Conservation (phyloP, 352 stramenopile genomes). For the Phytophthora tentaculata region DNA sequence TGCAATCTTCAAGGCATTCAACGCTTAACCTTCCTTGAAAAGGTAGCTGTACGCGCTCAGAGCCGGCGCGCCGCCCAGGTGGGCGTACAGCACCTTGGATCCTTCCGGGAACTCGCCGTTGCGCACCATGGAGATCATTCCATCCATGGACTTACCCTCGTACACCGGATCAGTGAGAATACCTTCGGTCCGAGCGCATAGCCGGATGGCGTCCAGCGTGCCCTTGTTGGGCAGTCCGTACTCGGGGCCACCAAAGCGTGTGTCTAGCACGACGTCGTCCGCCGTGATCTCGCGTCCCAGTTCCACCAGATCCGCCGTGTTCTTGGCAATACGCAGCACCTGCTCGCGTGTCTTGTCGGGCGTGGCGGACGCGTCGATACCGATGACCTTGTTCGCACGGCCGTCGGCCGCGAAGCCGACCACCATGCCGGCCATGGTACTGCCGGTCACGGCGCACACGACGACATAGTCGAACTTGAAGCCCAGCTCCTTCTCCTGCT, state of each 20-base stretch:
- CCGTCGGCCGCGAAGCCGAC: constrained; percentile 42
- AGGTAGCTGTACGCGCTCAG: constrained; percentile 49
- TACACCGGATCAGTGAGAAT: constrained; percentile 49
- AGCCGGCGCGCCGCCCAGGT: constrained; percentile 36
- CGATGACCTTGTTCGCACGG: constrained; percentile 46
- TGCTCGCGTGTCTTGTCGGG: constrained; percentile 44
- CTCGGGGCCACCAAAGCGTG: constrained; percentile 38
- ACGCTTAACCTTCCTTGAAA: constrained; percentile 37
- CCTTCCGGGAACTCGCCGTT: constrained; percentile 43
- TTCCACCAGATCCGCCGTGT: constrained; percentile 42
- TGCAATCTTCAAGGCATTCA: not conserved
- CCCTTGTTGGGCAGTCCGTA: constrained; percentile 44
- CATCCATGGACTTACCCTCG: constrained; percentile 48
- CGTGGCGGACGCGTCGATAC: constrained; percentile 42
- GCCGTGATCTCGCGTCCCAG: constrained; percentile 37
- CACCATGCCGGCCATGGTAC: constrained; percentile 47
- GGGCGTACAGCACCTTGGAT: constrained; percentile 43
- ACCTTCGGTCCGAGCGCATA: constrained; percentile 41
- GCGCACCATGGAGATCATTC: constrained; percentile 46
- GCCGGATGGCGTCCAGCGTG: constrained; percentile 41
- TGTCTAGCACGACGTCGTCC: constrained; percentile 42
- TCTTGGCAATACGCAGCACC: constrained; percentile 41
- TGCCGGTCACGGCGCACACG: constrained; percentile 45
- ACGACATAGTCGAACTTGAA: constrained; percentile 49
- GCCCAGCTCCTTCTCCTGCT: constrained; percentile 42